Percentiles rank a stretch among this genome's conserved stretches.
These are phyloP conservation scores for Urochloa ruziziensis DNA, from an alignment of 176 grass and related monocot genomes.

Conservation along the genomic window DNA sequence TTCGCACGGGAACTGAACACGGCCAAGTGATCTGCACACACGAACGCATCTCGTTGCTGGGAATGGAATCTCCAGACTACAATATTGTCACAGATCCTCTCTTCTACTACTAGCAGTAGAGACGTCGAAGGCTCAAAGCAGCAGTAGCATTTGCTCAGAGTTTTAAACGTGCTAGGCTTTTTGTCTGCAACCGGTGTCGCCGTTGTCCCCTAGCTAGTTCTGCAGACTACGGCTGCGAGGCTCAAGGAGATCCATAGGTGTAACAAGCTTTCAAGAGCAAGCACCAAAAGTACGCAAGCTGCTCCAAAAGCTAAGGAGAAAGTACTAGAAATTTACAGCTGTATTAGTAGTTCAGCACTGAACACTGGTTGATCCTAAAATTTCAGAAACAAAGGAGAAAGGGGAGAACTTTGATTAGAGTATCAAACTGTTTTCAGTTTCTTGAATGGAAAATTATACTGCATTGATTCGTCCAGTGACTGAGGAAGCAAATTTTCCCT, in stretches of 20 bases:
- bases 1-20: no score
- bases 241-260: slow-evolving; percentile 32
- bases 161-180: slow-evolving; percentile 34
- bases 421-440: not conserved
- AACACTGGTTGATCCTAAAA: not conserved
- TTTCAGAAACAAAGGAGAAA: not conserved
- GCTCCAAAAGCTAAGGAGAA: not conserved
- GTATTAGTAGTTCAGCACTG: not conserved
- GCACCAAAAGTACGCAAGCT: not conserved
- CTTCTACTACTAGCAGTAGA: not conserved
- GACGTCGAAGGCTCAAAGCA: not conserved
- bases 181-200: slow-evolving; percentile 27
- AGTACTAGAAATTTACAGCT: not conserved
- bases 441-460: not conserved
- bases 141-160: not conserved
- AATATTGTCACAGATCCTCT: not conserved
- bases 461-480: not conserved
- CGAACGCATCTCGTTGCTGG: no score
- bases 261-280: slow-evolving; percentile 19
- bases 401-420: not conserved
- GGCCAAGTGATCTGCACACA: no score
- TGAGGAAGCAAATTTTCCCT: not conserved
- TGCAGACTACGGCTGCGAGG: slow-evolving; percentile 8
- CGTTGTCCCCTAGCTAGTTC: slow-evolving; percentile 32
- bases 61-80: slow-evolving; percentile 22